Base-by-base conservation (phyloP, 352 stramenopile species). In the Phytophthora boehmeriae region DNA sequence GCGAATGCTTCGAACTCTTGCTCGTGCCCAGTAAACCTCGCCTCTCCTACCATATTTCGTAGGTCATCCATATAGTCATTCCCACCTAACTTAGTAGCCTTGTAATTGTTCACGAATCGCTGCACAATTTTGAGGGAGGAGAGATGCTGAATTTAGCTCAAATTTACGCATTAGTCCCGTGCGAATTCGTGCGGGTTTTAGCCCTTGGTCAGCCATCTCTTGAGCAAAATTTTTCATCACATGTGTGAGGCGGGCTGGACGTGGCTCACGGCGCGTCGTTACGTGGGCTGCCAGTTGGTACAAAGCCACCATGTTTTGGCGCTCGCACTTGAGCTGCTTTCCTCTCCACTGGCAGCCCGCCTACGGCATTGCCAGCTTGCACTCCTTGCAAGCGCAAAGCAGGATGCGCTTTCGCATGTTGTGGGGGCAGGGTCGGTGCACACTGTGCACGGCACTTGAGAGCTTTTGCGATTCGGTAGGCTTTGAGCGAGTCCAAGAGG, bases 371-470 rank as follows among this genome's bases (percentile, higher is more conserved):
- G 36, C 35, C 3, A 39, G 20, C n/a, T 36, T 5, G 23, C 36
- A 56, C 22, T 56, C 35, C 4, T n/a, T 45, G 36, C 49, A 56
- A 14, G 49, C 22, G 23, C 36, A 56, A 1, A 45, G 49, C 6
- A 56, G 36, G 13, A 47, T 27, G 13, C 36, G 36, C 49, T 56
- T 48, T 14, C 36, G 42, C 49, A 56, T 47, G 16, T 56, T 48
- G 22, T 56, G 35, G n/a, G n/a, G n/a, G n/a, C n/a, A n/a, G n/a
- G n/a, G n/a, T n/a, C n/a, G n/a, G n/a, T n/a, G n/a, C n/a, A n/a
- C n/a, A n/a, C n/a, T n/a, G n/a, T n/a, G n/a, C n/a, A n/a, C n/a
- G n/a, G n/a, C n/a, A n/a, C n/a, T n/a, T n/a, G n/a, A n/a, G n/a
- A n/a, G n/a, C n/a, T n/a, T n/a, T n/a, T n/a, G n/a, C n/a, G n/a